phyloP scores from a whole-genome alignment of 2,329 filamentous ascomycete genomes.

The Alternaria triticimaculans region DNA sequence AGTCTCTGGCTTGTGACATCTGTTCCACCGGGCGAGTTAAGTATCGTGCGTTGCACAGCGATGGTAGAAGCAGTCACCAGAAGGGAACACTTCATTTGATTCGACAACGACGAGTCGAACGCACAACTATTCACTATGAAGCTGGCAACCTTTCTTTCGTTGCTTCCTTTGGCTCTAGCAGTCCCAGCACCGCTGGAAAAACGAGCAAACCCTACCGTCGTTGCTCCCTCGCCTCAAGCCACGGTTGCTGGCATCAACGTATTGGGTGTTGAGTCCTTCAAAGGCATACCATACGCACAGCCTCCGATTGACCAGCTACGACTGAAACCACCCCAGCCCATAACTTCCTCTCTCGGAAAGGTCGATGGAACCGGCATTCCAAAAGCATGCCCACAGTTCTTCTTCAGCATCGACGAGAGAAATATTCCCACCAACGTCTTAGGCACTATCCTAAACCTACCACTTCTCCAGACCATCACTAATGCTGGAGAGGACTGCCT shows the following conservation, averaged over 20 bases:
- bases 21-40: constrained; percentile 2
- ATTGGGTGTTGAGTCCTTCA: constrained; percentile 69
- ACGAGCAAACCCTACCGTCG: constrained; percentile 60
- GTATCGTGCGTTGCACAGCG: constrained; percentile 11
- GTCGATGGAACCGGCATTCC: constrained; percentile 65
- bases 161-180: constrained; percentile 40
- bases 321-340: constrained; percentile 70
- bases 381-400: constrained; percentile 75
- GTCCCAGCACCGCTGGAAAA: constrained; percentile 52
- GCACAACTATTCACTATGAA: constrained; percentile 33
- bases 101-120: not conserved
- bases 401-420: constrained; percentile 58
- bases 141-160: constrained; percentile 23
- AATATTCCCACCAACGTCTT: constrained; percentile 47
- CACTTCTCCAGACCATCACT: constrained; percentile 47
- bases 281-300: constrained; percentile 77
- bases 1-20: constrained; percentile 25
- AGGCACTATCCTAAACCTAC: constrained; percentile 48
- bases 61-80: not conserved
- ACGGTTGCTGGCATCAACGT: constrained; percentile 61
- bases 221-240: constrained; percentile 58
- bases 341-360: constrained; percentile 65
- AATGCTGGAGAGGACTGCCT: constrained; percentile 54
- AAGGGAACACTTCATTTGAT: not conserved
- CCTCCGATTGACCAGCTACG: constrained; percentile 71